Percentiles rank a stretch among this genome's conserved stretches.
These are phyloP conservation scores for Aspergillus conjunctus DNA, from an alignment of 495 filamentous ascomycete genomes.

Conservation along the genomic window DNA sequence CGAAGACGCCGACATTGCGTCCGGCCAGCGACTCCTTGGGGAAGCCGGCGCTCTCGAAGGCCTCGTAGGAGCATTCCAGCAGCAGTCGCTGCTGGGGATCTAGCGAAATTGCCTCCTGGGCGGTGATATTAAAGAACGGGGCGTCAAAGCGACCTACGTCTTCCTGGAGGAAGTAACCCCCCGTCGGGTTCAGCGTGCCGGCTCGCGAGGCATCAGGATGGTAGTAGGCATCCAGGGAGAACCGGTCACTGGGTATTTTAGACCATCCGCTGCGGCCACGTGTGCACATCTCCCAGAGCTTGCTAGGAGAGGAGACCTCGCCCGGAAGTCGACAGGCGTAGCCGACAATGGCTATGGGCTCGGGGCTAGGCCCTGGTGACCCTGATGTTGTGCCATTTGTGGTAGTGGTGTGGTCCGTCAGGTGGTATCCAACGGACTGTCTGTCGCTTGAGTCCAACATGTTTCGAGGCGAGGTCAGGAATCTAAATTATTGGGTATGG, in stretches of 20 bases:
- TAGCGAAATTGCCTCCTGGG: slow-evolving; percentile 11
- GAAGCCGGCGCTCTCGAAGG: slow-evolving; percentile 50
- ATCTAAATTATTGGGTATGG: neutral
- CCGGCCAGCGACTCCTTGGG: slow-evolving; percentile 36
- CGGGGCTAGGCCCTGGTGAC: neutral
- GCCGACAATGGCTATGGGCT: neutral
- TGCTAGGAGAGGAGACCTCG: neutral
- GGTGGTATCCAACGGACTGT: neutral
- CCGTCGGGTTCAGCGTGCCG: neutral
- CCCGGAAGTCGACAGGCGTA: neutral
- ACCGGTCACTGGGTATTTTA: slow-evolving; percentile 1
- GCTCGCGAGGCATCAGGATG: neutral
- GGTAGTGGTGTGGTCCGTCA: neutral
- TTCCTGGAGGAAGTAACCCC: slow-evolving; percentile 14
- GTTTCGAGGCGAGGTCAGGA: neutral
- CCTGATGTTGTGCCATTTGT: neutral
- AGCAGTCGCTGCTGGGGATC: slow-evolving; percentile 46
- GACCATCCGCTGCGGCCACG: neutral
- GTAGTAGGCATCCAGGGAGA: slow-evolving; percentile 14
- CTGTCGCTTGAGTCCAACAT: neutral
- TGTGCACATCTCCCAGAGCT: neutral
- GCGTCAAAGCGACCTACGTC: slow-evolving; percentile 10
- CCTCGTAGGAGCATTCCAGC: slow-evolving; percentile 61
- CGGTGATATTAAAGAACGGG: slow-evolving; percentile 14
- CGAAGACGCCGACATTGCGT: slow-evolving; percentile 49